Conservation (phyloP, 176 grass and related monocot genomes). For the Elymus sibiricus region DNA sequence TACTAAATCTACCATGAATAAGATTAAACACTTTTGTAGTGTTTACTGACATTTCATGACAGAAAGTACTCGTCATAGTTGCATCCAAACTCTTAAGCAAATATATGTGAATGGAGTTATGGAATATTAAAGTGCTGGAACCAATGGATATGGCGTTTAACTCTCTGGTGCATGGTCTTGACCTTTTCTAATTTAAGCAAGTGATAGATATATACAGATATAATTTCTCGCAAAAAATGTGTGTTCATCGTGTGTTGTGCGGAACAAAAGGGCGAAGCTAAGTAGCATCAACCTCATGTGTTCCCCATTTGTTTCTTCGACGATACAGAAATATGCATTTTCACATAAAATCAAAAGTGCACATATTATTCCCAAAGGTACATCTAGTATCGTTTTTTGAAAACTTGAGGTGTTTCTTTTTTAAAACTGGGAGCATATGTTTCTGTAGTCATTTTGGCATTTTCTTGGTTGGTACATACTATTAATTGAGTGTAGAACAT, state of each 20-base stretch:
- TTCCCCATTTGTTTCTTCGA: neutral
- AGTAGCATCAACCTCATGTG: neutral
- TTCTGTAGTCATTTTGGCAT: neutral
- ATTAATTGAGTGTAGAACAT: neutral
- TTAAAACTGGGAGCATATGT: neutral
- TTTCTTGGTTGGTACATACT: neutral
- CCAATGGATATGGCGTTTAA: neutral
- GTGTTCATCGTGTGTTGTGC: neutral
- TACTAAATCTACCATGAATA: neutral
- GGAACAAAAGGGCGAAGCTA: neutral
- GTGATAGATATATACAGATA: neutral
- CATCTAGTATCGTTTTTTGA: neutral
- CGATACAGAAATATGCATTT: neutral
- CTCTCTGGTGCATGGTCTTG: neutral
- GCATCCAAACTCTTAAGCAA: neutral
- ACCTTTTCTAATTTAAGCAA: neutral
- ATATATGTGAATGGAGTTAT: conserved; percentile 11
- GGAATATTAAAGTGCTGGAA: neutral
- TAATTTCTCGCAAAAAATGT: neutral
- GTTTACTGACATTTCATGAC: neutral
- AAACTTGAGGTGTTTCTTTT: neutral
- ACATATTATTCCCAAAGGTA: neutral
- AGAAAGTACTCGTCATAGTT: neutral
- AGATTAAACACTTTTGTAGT: neutral
- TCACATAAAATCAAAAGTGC: neutral